Evolutionary conservation across 2,329 filamentous ascomycete genomes (phyloP).

Genomic region (Metarhizium rileyi): DNA sequence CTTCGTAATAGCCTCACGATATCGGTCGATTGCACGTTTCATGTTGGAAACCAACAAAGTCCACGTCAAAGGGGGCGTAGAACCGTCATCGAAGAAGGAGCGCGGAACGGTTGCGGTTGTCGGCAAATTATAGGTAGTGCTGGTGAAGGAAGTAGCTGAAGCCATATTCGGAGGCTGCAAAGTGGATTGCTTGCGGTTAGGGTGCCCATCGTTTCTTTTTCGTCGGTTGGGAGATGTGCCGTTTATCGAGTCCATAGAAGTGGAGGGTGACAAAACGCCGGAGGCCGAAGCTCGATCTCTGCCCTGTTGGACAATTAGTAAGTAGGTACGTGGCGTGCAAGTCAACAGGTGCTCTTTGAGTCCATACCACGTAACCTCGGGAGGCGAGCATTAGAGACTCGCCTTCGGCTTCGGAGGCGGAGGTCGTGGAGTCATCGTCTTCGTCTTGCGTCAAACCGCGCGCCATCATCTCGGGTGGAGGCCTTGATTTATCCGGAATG

Average conservation of each 20-base stretch:
- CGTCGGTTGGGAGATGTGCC: constrained; percentile 51
- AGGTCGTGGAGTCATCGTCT: constrained; percentile 76
- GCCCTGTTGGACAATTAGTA: constrained; percentile 27
- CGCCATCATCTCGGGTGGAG: constrained; percentile 85
- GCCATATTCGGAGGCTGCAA: constrained; percentile 41
- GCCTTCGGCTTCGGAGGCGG: constrained; percentile 78
- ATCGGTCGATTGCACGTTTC: constrained; percentile 80
- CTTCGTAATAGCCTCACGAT: constrained; percentile 79
- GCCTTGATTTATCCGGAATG: constrained; percentile 81
- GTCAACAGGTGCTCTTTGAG: not conserved
- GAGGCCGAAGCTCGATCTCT: constrained; percentile 56
- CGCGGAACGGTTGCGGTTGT: constrained; percentile 56
- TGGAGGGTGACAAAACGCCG: constrained; percentile 71
- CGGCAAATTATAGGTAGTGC: constrained; percentile 45
- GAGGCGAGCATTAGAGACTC: constrained; percentile 60
- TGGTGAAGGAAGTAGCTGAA: constrained; percentile 54
- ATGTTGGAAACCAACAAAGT: constrained; percentile 84
- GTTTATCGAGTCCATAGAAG: constrained; percentile 85
- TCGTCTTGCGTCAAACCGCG: constrained; percentile 74
- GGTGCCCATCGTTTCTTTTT: constrained; percentile 45
- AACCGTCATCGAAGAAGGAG: constrained; percentile 87
- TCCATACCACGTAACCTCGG: constrained; percentile 55
- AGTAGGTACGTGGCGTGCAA: not conserved
- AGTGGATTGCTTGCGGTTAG: constrained; percentile 29
- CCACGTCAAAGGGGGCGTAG: constrained; percentile 75